Evolutionary conservation across 2,329 filamentous ascomycete genomes (phyloP).

Genomic region (Fusarium devonianum): DNA sequence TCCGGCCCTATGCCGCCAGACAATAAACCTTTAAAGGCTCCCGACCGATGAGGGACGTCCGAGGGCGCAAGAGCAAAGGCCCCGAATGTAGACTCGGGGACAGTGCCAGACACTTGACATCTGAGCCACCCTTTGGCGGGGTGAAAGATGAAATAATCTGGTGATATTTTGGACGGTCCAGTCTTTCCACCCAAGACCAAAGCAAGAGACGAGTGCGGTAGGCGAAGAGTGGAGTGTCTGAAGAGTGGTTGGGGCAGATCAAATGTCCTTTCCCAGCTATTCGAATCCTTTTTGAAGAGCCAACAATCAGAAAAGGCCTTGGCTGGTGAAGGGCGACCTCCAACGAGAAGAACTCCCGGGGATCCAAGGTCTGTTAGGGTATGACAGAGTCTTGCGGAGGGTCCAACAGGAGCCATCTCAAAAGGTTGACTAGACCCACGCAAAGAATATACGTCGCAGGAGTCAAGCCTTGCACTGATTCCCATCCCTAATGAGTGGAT

Average conservation of each 20-base stretch:
- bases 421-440: slow-evolving; percentile 27
- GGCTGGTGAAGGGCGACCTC: slow-evolving; percentile 80
- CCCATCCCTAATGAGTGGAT: slow-evolving; percentile 55
- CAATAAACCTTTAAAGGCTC: slow-evolving; percentile 65
- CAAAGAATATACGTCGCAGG: slow-evolving; percentile 59
- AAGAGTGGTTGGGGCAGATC: slow-evolving; percentile 76
- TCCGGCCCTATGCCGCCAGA: slow-evolving; percentile 74
- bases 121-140: slow-evolving; percentile 55
- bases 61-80: slow-evolving; percentile 47
- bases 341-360: slow-evolving; percentile 69
- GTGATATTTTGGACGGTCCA: slow-evolving; percentile 55
- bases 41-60: slow-evolving; percentile 30
- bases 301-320: slow-evolving; percentile 76
- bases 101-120: slow-evolving; percentile 49
- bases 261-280: slow-evolving; percentile 68
- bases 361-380: slow-evolving; percentile 72
- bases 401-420: slow-evolving; percentile 43
- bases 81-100: slow-evolving; percentile 54
- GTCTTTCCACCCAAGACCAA: slow-evolving; percentile 70
- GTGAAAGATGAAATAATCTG: slow-evolving; percentile 61
- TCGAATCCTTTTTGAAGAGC: slow-evolving; percentile 64
- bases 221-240: slow-evolving; percentile 70
- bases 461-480: slow-evolving; percentile 53
- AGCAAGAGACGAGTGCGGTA: slow-evolving; percentile 58
- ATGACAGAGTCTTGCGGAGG: slow-evolving; percentile 71